Evolutionary conservation across 805 yeast species (phyloP), one percentile per base, ranked within the genome.

Genomic region (Grigorovia yakushimaensis): DNA sequence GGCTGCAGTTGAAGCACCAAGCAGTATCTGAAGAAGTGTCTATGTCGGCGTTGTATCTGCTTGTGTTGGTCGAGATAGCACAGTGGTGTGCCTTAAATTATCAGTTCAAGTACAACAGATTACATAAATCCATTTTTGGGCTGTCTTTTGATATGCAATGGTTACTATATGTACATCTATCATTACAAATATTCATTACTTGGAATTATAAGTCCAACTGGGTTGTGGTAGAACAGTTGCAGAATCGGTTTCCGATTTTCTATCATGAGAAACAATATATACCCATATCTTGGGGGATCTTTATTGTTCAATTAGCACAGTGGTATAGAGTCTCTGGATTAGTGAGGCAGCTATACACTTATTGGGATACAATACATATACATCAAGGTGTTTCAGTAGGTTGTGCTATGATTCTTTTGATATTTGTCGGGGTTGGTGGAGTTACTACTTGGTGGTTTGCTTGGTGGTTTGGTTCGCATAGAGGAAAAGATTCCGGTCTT

Each of bases 301-400:
- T 64, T 3, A 3, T 59, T 0, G 37, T 52, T 2, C 67, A 66
- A 27, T 1, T 54, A 0, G 5, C 50, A 1, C 47, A 54, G 2
- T 18, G 56, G 1, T 1, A 51, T 0, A 37, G 61, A 2, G 36
- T 53, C 11, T 15, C 52, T 1, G 53, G 57, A 1, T 47, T 67
- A 19, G 22, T 62, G 17, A 50, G 54, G 24, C 73, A 70, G 47
- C 50, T 67, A 21, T 30, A 47, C 2, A 40, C 50, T 10, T 67
- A 64, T 42, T 49, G 59, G 38, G 44, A 54, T 10, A 63, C 74
- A 17, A 59, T 62, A 42, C 69, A 70, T 50, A 49, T 56, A 1
- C 56, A 65, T 42, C 79, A 74, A 48, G 64, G 66, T 0, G 17
- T 72, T 0, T 70, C 76, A 4, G 39, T 36, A 1, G 39, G 50